phyloP scores from a whole-genome alignment of 805 yeast genomes.

The Isabelozyma pseudorhagii region DNA sequence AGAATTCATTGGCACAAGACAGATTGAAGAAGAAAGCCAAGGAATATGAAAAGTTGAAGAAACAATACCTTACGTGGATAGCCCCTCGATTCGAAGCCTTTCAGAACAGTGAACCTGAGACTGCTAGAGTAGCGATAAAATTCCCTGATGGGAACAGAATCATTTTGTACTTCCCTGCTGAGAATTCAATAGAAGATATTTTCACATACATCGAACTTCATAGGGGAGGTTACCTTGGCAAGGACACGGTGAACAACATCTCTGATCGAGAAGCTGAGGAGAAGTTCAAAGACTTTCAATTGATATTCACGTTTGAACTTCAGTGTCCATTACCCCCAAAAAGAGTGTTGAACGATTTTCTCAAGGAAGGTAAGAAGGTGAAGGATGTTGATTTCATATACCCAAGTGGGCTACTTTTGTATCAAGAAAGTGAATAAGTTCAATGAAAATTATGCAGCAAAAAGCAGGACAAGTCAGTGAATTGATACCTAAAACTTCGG shows the following conservation, averaged over 20 bases:
- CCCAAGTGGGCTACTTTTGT: slow-evolving; percentile 45
- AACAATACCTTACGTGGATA: slow-evolving; percentile 33
- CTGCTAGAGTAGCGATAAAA: slow-evolving; percentile 69
- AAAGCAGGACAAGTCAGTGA: no score
- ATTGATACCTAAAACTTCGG: no score
- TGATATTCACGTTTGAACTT: slow-evolving; percentile 28
- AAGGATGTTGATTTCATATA: slow-evolving; percentile 57
- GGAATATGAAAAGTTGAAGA: slow-evolving; percentile 26
- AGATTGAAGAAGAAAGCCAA: slow-evolving; percentile 42
- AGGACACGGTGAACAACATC: slow-evolving; percentile 11
- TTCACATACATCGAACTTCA: slow-evolving; percentile 33
- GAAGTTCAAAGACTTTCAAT: slow-evolving; percentile 19
- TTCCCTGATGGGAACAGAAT: slow-evolving; percentile 61
- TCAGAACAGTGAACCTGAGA: slow-evolving; percentile 12
- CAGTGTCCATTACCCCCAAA: slow-evolving; percentile 39
- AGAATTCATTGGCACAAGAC: slow-evolving; percentile 67
- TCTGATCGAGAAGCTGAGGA: slow-evolving; percentile 19
- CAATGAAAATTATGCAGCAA: no score
- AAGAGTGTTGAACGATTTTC: slow-evolving; percentile 21
- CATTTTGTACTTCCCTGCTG: slow-evolving; percentile 29
- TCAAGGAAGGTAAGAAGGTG: slow-evolving; percentile 37
- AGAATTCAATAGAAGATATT: slow-evolving; percentile 24
- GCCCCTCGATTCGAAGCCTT: slow-evolving; percentile 21
- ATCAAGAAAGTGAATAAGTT: no score
- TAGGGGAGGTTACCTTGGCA: slow-evolving; percentile 39